Percentiles rank a stretch among this genome's conserved stretches.
These are phyloP conservation scores for Tricholoma hemisulphureum DNA, from an alignment of 768 basidiomycete genomes.

Conservation along the genomic window DNA sequence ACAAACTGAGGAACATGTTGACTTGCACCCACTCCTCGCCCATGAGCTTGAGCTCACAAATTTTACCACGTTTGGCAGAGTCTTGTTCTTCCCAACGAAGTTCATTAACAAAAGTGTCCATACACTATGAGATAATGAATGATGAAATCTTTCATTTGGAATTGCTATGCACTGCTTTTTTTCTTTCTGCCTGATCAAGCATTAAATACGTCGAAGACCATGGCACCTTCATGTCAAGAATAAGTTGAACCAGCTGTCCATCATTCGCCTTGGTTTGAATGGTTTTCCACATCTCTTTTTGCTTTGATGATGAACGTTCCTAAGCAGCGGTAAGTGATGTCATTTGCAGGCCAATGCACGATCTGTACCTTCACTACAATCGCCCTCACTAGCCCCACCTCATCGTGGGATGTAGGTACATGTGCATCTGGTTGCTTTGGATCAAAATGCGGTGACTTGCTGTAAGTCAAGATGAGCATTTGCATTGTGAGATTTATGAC, in stretches of 20 bases:
- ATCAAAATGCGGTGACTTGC: constrained; percentile 23
- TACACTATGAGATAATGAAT: constrained; percentile 12
- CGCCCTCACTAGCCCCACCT: constrained; percentile 12
- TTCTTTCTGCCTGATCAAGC: not conserved
- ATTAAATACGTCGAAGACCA: not conserved
- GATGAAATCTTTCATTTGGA: not conserved
- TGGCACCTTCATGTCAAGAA: too few relatives aligned
- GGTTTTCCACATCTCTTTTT: constrained; percentile 8
- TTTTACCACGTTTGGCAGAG: constrained; percentile 19
- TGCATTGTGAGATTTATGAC: constrained; percentile 35
- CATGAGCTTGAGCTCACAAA: constrained; percentile 17
- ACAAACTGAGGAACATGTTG: too few relatives aligned
- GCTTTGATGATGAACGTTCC: not conserved
- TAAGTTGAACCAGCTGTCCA: not conserved
- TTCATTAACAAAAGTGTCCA: constrained; percentile 25
- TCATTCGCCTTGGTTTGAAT: constrained; percentile 8
- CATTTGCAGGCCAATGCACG: not conserved
- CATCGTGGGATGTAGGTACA: constrained; percentile 18
- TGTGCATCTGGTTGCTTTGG: constrained; percentile 21
- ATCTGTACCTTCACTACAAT: not conserved
- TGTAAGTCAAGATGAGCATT: constrained; percentile 24
- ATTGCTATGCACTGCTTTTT: not conserved
- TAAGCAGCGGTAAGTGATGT: not conserved
- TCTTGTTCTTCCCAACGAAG: constrained; percentile 22
- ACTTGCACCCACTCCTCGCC: too few relatives aligned